Base-by-base conservation (phyloP, 371 early-diverging fungal genomes). In the Chytridiales sp. region DNA sequence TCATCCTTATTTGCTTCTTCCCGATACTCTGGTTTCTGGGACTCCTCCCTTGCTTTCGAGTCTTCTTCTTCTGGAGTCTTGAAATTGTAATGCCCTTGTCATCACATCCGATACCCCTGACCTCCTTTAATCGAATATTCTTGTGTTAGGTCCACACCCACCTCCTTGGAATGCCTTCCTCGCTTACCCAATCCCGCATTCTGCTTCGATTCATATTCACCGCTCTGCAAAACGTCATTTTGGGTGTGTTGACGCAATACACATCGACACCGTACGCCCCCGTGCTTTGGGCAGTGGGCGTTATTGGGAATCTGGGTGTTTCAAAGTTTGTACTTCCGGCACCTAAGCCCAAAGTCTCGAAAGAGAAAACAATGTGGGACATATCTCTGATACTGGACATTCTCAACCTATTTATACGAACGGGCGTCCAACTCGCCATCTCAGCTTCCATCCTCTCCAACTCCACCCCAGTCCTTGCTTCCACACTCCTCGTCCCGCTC, bases 61-160 rank as follows among this genome's bases (percentile, higher is more conserved):
- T 56, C 43, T 39, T 67, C 51, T 3, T 27, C 49, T 22, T 40
- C 48, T 35, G 70, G 70, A 48, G 34, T 19, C 30, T 58, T 34
- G 58, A 58, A 50, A 52, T 59, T 8, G 70, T 62, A 5, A 27
- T 67, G 15, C 15, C 39, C 3, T 58, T 59, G 4, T 35, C 50
- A 17, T 22, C 39, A 38, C 32, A 55, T 34, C 56, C 54, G 19
- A 35, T 68, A 6, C n/a, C 40, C 11, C 15, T 8, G 3, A 46
- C 34, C 22, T 38, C 36, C 9, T 32, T 58, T 19, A 58, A 67
- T 29, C 13, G 47, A 55, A 52, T 54, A 35, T 11, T 36, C 6
- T 24, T 38, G 13, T 8, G 22, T 30, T 29, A 60, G 38, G 31
- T 21, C 5, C 47, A 58, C 30, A 47, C 29, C 4, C 15, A 35